Base-by-base conservation (phyloP, 176 grass and related monocot genomes). In the Carex pumila region DNA sequence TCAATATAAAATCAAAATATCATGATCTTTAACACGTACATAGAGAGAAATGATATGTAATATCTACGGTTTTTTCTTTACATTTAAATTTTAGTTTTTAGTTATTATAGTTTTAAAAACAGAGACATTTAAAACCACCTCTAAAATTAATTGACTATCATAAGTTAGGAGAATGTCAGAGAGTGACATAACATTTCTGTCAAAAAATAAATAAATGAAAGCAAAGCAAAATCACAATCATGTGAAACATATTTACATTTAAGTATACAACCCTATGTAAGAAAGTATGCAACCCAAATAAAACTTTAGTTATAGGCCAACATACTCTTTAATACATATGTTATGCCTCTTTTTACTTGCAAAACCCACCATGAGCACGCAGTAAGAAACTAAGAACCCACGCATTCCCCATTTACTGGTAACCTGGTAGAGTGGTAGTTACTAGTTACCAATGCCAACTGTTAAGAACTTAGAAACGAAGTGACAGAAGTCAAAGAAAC, bases 401-500 rank as follows among this genome's bases (percentile, higher is more conserved):
- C 4, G 18, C 22, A 78, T 78, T 78, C 52, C 73, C 18, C 39
- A 71, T 49, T 36, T 47, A 62, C 34, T 70, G 66, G 62, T 13
- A 67, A 13, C 14, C 14, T 60, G 1, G 5, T n/a, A n/a, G n/a
- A n/a, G n/a, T n/a, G n/a, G n/a, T 60, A 60, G 17, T 60, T 60
- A 60, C 30, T 50, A 71, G 14, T 55, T 31, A 55, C 72, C 17
- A 29, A 56, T 17, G 56, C 25, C 50, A 78, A 57, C 36, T 55
- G 52, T 77, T 77, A 10, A 57, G 18, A 34, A 78, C 50, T 32
- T 63, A 62, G 17, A 62, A 82, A 82, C n/a, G 65, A 45, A n/a
- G 63, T 80, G 15, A 72, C 61, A 65, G 65, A 82, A 79, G 25
- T 36, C 65, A 84, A 64, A 77, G 83, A 79, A 64, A 81, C 74